phyloP scores from a whole-genome alignment of 768 basidiomycete species.

The Suillus americanus region DNA sequence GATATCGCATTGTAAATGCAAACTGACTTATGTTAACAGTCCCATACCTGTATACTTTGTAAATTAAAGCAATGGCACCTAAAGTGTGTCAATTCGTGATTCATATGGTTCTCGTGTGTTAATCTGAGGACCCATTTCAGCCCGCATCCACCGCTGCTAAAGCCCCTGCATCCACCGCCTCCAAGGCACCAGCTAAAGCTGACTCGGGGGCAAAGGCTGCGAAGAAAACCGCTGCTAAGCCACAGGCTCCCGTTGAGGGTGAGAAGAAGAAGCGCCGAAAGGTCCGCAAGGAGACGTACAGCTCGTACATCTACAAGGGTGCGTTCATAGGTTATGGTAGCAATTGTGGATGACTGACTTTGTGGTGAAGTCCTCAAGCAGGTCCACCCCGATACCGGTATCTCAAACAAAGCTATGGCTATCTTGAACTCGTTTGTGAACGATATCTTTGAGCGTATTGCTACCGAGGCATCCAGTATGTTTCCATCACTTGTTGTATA shows the following conservation, averaged over 20 bases:
- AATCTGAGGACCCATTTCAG: constrained; percentile 16
- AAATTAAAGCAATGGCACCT: constrained; percentile 35
- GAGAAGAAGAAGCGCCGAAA: constrained; percentile 85
- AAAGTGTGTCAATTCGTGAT: constrained; percentile 28
- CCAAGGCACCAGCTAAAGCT: constrained; percentile 54
- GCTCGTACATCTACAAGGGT: constrained; percentile 86
- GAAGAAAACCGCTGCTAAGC: constrained; percentile 62
- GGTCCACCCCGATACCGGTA: constrained; percentile 92
- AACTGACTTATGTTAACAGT: constrained; percentile 21
- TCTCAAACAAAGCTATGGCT: constrained; percentile 87
- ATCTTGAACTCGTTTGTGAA: constrained; percentile 85
- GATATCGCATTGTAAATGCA: constrained; percentile 5
- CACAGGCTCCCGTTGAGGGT: constrained; percentile 48
- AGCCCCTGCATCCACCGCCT: constrained; percentile 51
- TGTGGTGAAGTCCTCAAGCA: constrained; percentile 71
- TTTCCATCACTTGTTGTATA: neutral
- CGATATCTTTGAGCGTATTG: constrained; percentile 82
- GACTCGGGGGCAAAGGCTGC: constrained; percentile 49
- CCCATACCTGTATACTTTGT: constrained; percentile 33
- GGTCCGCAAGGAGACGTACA: constrained; percentile 79
- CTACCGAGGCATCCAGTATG: constrained; percentile 68
- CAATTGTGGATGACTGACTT: constrained; percentile 4
- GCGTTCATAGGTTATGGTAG: constrained; percentile 13
- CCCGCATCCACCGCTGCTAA: constrained; percentile 43
- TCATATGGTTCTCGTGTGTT: constrained; percentile 16